These are phyloP conservation scores for Fraxinus xanthoxyloides DNA, from an alignment of 305 asterid species.

Conservation along the genomic window DNA sequence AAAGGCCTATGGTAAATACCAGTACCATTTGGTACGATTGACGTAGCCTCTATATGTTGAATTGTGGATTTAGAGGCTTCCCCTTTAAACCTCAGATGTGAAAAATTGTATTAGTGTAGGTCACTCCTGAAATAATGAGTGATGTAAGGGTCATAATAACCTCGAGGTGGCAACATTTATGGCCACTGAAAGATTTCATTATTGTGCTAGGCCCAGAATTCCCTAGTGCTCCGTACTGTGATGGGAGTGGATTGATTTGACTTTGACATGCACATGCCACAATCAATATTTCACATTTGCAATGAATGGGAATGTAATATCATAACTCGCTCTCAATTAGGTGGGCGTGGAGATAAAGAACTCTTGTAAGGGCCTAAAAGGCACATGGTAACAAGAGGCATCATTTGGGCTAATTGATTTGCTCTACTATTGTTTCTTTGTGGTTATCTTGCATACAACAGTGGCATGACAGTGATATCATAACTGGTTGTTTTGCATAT, in stretches of 20 bases:
- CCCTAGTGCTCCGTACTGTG: not conserved
- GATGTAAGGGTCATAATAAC: not conserved
- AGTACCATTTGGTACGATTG: not conserved
- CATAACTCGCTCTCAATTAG: not conserved
- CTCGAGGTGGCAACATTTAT: not conserved
- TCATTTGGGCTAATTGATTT: not conserved
- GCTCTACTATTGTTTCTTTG: not conserved
- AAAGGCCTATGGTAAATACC: not conserved
- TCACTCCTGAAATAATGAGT: not conserved
- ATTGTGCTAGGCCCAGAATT: not conserved
- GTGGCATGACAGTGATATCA: not conserved
- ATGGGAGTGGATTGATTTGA: not conserved
- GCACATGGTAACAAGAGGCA: not conserved
- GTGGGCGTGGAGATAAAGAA: not conserved
- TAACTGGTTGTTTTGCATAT: not conserved
- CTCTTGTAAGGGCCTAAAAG: not conserved
- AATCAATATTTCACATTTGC: not conserved
- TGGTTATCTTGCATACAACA: not conserved
- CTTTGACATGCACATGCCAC: not conserved
- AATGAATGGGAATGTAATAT: not conserved
- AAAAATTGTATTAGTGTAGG: not conserved
- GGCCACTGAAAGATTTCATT: not conserved
- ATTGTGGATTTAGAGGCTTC: not conserved
- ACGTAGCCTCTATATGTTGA: not conserved
- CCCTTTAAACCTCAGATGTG: not conserved